Evolutionary conservation across 352 stramenopile genomes (phyloP).

Genomic region (Phytophthora sp.): DNA sequence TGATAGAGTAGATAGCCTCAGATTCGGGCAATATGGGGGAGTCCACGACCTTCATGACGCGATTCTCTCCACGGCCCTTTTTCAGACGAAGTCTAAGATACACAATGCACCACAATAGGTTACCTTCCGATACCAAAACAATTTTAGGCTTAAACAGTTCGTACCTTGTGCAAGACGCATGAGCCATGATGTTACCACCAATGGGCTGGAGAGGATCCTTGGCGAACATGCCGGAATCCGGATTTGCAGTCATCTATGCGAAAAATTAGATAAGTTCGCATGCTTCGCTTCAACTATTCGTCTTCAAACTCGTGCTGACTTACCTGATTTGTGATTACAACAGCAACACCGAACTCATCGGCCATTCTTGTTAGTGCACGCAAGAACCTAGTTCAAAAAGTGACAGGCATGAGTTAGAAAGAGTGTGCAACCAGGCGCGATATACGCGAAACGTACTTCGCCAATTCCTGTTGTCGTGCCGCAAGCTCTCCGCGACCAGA

Average conservation of each 20-base stretch:
- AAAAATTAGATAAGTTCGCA: too few species aligned
- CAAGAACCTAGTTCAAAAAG: constrained; percentile 90
- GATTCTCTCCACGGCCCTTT: constrained; percentile 98
- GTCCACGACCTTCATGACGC: constrained; percentile 98
- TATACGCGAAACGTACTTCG: constrained; percentile 80
- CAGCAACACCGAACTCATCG: constrained; percentile 99
- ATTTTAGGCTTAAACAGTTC: too few species aligned
- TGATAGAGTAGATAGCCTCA: constrained; percentile 98
- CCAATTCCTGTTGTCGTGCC: constrained; percentile 91
- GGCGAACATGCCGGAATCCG: constrained; percentile 91
- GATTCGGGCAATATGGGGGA: constrained; percentile 97
- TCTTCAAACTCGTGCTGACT: too few species aligned
- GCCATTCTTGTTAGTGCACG: constrained; percentile 96
- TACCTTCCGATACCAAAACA: neutral
- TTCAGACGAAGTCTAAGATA: constrained; percentile 86
- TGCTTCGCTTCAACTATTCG: too few species aligned
- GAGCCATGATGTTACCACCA: constrained; percentile 91
- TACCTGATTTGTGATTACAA: constrained; percentile 91
- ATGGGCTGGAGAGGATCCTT: constrained; percentile 92
- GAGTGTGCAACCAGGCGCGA: too few species aligned
- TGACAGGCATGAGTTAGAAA: neutral
- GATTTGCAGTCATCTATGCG: constrained; percentile 86
- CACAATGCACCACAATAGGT: constrained; percentile 1
- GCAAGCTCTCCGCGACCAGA: constrained; percentile 97
- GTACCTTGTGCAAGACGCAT: constrained; percentile 83